These are phyloP conservation scores for Lodderomyces orthopsilosis DNA, from an alignment of 1,139 yeast genomes.

Conservation along the genomic window DNA sequence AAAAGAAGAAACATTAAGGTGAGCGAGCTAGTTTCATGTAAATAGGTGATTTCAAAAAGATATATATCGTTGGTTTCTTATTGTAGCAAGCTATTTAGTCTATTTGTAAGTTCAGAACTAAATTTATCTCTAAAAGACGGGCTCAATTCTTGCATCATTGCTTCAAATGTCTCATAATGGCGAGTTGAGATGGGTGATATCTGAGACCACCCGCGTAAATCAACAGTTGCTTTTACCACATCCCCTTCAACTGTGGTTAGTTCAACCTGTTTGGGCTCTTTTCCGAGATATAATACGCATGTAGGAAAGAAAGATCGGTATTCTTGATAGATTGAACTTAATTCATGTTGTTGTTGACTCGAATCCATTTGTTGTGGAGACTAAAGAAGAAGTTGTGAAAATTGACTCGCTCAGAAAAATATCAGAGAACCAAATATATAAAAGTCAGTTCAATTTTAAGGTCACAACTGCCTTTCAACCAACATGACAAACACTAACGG, in stretches of 20 bases:
- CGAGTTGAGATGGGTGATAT: slow-evolving; percentile 8
- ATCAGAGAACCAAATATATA: no score
- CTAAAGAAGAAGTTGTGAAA: slow-evolving; percentile 55
- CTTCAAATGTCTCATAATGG: slow-evolving; percentile 43
- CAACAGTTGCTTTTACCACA: slow-evolving; percentile 27
- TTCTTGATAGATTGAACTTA: slow-evolving; percentile 24
- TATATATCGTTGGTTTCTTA: neutral
- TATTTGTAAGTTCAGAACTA: slow-evolving; percentile 24
- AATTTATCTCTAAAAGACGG: slow-evolving; percentile 30
- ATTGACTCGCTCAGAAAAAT: no score
- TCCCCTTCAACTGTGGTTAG: slow-evolving; percentile 18
- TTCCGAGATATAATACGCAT: slow-evolving; percentile 17
- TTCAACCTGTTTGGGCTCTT: slow-evolving; percentile 4
- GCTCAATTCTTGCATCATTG: slow-evolving; percentile 40
- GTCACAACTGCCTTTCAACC: no score
- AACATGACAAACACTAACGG: no score
- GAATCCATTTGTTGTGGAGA: slow-evolving; percentile 17
- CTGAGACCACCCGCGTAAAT: slow-evolving; percentile 34
- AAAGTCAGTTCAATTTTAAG: no score
- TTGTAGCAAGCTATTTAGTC: slow-evolving; percentile 18
- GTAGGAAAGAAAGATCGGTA: slow-evolving; percentile 27
- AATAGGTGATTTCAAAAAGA: neutral
- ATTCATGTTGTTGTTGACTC: slow-evolving; percentile 21
- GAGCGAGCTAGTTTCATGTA: neutral
- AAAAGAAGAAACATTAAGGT: slow-evolving; percentile 3